Evolutionary conservation across 257 asterid genomes (phyloP).

Genomic region (Nicotiana otophora): DNA sequence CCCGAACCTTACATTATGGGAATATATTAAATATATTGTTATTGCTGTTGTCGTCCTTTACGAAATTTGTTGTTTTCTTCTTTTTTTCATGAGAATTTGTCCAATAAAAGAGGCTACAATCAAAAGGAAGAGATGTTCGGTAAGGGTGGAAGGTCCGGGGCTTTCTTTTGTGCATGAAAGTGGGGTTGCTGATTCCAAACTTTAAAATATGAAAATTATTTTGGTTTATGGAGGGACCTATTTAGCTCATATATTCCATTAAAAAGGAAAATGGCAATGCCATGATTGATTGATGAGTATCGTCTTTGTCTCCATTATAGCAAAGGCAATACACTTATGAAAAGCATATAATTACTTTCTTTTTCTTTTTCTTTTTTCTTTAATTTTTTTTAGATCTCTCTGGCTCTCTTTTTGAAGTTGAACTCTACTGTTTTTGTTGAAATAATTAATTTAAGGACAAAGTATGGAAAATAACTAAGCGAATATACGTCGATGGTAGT

Average conservation of each 20-base stretch:
- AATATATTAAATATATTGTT: background rate
- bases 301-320: conserved; percentile 31
- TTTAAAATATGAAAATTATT: conserved; percentile 15
- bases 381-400: too few species aligned
- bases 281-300: conserved; percentile 21
- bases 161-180: conserved; percentile 36
- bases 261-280: background rate
- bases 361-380: too few species aligned
- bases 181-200: conserved; percentile 47
- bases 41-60: background rate
- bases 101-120: conserved; percentile 21
- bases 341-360: conserved; percentile 8
- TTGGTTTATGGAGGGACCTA: conserved; percentile 34
- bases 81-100: conserved; percentile 16
- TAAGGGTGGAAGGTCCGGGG: conserved; percentile 33
- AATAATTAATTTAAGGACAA: conserved; percentile 6
- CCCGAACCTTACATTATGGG: too few species aligned
- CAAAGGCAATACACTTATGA: conserved; percentile 15
- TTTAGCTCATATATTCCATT: conserved; percentile 12
- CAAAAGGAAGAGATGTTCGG: conserved; percentile 15
- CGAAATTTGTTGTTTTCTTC: background rate
- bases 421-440: conserved; percentile 9
- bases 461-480: conserved; percentile 4
- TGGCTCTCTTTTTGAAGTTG: conserved; percentile 3
- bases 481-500: conserved; percentile 24